phyloP scores from a whole-genome alignment of 768 basidiomycete species.

The Mycena vulgaris region DNA sequence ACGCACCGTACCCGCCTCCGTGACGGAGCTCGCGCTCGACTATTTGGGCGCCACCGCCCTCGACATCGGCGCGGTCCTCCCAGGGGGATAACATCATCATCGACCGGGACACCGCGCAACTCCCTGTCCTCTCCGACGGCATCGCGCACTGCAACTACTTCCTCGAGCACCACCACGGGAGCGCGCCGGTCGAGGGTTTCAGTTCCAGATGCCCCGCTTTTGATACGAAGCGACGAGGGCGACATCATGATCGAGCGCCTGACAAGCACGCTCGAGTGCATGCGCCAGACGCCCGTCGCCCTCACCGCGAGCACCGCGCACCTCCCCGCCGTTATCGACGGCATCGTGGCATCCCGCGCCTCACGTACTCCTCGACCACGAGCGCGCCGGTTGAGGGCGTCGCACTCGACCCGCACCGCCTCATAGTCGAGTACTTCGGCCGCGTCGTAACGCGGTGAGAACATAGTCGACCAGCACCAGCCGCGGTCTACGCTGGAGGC shows the following conservation, averaged over 20 bases:
- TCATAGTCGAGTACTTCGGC: not conserved
- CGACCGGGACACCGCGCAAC: constrained; percentile 5
- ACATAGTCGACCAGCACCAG: constrained; percentile 10
- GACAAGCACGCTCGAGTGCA: no score
- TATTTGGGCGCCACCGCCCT: not conserved
- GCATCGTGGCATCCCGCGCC: constrained; percentile 22
- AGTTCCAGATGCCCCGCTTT: no score
- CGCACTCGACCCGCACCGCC: constrained; percentile 22
- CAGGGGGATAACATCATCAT: no score
- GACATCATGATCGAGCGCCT: no score
- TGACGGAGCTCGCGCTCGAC: no score
- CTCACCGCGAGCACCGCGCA: no score
- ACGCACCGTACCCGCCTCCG: no score
- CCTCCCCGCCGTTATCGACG: constrained; percentile 9
- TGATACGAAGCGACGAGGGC: no score
- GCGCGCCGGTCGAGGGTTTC: not conserved
- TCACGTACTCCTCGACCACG: constrained; percentile 21
- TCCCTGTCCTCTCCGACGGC: constrained; percentile 2
- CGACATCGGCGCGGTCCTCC: constrained; percentile 2
- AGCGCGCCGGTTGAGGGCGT: constrained; percentile 1
- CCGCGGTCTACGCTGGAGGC: not conserved
- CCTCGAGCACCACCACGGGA: constrained; percentile 12
- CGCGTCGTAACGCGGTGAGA: constrained; percentile 15
- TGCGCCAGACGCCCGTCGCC: no score
- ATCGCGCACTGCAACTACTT: constrained; percentile 28